phyloP scores from a whole-genome alignment of 2,329 filamentous ascomycete genomes.

The Calonectria pseudoturangicola region DNA sequence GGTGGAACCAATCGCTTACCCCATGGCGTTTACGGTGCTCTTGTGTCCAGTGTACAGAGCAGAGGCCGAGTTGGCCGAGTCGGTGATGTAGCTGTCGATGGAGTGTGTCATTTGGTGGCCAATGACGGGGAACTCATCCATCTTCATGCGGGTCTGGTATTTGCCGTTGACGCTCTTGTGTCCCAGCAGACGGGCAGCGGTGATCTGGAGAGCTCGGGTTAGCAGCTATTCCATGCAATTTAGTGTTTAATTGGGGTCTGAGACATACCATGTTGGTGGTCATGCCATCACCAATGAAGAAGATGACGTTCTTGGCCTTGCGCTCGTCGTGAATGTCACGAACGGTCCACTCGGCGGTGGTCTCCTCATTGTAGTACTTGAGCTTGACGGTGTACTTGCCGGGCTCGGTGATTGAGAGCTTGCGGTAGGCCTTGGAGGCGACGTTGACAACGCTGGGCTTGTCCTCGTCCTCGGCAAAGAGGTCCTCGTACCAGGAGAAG shows the following conservation, averaged over 20 bases:
- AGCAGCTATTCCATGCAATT: slow-evolving; percentile 15
- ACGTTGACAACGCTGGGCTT: slow-evolving; percentile 86
- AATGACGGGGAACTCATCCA: slow-evolving; percentile 90
- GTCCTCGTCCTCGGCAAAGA: slow-evolving; percentile 83
- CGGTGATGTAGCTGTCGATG: slow-evolving; percentile 89
- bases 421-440: slow-evolving; percentile 85
- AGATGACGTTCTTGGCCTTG: slow-evolving; percentile 88
- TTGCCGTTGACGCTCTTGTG: slow-evolving; percentile 91
- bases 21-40: slow-evolving; percentile 87
- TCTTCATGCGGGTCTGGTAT: slow-evolving; percentile 83
- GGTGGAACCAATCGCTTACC: slow-evolving; percentile 61
- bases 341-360: slow-evolving; percentile 85
- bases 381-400: slow-evolving; percentile 87
- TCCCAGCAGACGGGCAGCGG: slow-evolving; percentile 85
- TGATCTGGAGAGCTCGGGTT: slow-evolving; percentile 67
- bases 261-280: slow-evolving; percentile 79
- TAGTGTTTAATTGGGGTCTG: neutral
- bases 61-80: slow-evolving; percentile 89
- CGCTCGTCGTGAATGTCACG: slow-evolving; percentile 81
- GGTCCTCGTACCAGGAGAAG: slow-evolving; percentile 90
- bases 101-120: slow-evolving; percentile 94
- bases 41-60: slow-evolving; percentile 90
- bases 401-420: slow-evolving; percentile 84
- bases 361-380: slow-evolving; percentile 83
- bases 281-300: slow-evolving; percentile 87